These are phyloP conservation scores for Geotrichum candidum DNA, from an alignment of 1,139 yeast species.

Conservation along the genomic window DNA sequence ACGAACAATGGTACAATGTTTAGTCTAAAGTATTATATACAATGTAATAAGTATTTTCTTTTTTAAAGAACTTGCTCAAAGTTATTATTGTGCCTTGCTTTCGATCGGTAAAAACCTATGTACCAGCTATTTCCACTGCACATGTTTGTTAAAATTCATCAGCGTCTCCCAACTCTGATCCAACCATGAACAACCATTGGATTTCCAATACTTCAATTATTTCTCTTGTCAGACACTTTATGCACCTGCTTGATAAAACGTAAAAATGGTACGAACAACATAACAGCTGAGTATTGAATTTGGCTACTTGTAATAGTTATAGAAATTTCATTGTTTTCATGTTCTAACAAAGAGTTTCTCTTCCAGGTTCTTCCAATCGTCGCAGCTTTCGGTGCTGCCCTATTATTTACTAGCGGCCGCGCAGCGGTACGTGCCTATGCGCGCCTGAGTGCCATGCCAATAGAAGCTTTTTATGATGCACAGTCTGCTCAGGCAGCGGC, in stretches of 20 bases:
- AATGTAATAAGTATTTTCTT: not conserved
- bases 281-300: not conserved
- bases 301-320: not conserved
- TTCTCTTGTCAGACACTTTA: not conserved
- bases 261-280: not conserved
- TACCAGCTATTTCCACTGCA: not conserved
- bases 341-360: not conserved
- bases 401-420: conserved; percentile 29
- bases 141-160: not conserved
- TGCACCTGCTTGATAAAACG: not conserved
- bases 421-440: conserved; percentile 34
- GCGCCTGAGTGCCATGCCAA: conserved; percentile 31
- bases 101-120: not conserved
- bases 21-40: too few species aligned
- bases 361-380: conserved; percentile 24
- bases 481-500: conserved; percentile 21
- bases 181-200: not conserved
- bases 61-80: too few species aligned
- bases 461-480: conserved; percentile 27
- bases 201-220: too few species aligned
- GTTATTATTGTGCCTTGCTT: too few species aligned
- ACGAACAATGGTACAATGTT: too few species aligned
- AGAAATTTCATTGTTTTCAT: not conserved
- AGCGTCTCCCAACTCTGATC: not conserved
- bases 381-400: conserved; percentile 27